Base-by-base conservation (phyloP, 139 green algal genomes). In the Monoraphidium neglectum region DNA sequence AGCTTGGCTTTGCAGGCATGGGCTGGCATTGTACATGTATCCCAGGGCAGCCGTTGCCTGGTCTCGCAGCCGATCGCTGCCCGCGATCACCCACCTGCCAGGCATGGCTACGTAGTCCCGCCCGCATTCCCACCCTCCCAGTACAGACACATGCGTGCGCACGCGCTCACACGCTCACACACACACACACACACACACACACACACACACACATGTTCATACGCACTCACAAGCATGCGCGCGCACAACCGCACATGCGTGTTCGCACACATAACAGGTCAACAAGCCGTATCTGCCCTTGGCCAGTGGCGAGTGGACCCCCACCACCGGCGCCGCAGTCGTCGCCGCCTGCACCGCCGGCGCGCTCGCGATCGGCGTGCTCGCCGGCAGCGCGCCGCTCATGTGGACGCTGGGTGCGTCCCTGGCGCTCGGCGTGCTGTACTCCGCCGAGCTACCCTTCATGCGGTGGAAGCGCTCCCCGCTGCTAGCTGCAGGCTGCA, bases 221-320 rank as follows among this genome's bases (percentile, higher is more conserved):
- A 21, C 56, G 30, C 30, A 10, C 8, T 10, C 59, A 32, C 59
- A 4, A 30, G 32, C 61, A 5, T 37, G 4, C n/a, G 26, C 26
- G 24, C 18, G 12, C 40, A n/a, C 65, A 4, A 8, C 36, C 32
- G 8, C 36, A 70, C 24, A 33, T 70, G 36, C 37, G 13, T 16
- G 36, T 85, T 78, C 24, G 70, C 77, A 43, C 54, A 12, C 54
- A n/a, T n/a, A 12, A 12, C 86, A 89, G 67, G 81, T 99, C 30
- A 99, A 99, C 88, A 99, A 99, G 87, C 96, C 96, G 0, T 97
- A 99, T 77, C 82, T 99, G 10, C 96, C 96, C 0, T 81, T 99
- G 28, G 94, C 96, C 6, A 91, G 86, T 38, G 96, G 95, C 2
- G 94, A 98, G 5, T 94, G 95, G 57, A 88, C 60, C 8, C 76